Evolutionary conservation across 352 stramenopile species (phyloP).

Genomic region (Phytophthora pinifolia): DNA sequence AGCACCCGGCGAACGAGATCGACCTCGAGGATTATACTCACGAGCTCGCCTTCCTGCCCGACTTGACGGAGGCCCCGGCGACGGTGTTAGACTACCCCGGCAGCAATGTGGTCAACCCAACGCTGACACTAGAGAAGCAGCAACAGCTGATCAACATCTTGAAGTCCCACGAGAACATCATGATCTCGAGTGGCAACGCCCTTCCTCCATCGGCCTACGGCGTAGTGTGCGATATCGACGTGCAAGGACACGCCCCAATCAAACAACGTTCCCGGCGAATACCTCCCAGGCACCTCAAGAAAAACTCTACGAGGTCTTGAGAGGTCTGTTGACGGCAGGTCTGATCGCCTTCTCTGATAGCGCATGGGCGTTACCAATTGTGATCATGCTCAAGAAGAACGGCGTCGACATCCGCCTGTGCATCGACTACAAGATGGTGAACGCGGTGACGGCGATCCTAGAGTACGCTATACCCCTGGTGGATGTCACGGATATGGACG

Average conservation of each 20-base stretch:
- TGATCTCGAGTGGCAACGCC: slow-evolving; percentile 10
- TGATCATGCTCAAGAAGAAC: slow-evolving; percentile 1
- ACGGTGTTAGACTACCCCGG: too few species aligned
- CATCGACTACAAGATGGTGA: neutral
- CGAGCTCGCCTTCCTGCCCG: too few species aligned
- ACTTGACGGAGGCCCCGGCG: too few species aligned
- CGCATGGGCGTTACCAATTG: neutral
- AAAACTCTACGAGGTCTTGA: neutral
- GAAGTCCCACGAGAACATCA: neutral
- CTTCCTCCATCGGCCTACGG: slow-evolving; percentile 5
- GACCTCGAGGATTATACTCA: too few species aligned
- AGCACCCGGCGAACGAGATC: too few species aligned
- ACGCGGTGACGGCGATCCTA: neutral
- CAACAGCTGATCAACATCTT: too few species aligned
- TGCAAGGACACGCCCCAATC: neutral
- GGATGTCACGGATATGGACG: neutral
- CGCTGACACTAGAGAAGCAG: too few species aligned
- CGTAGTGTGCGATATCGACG: slow-evolving; percentile 1
- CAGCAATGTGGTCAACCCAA: too few species aligned
- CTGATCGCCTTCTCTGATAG: neutral
- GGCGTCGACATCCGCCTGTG: neutral
- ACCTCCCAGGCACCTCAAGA: neutral
- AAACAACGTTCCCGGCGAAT: neutral
- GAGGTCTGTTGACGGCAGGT: neutral
- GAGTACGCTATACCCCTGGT: neutral